phyloP scores from a whole-genome alignment of 441 rosid species.

The Metrosideros polymorpha region DNA sequence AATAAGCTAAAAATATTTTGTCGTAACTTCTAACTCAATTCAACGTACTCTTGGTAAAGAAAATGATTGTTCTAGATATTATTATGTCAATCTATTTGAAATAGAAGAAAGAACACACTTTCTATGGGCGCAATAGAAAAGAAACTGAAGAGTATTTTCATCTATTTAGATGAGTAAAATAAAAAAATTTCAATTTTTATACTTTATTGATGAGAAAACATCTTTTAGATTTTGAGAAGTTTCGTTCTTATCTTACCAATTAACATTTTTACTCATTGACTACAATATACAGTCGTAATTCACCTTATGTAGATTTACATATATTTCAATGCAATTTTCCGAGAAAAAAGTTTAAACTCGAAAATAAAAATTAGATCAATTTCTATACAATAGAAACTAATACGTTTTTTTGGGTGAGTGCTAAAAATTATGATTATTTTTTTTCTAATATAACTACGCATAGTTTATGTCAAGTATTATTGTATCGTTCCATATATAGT shows the following conservation, averaged over 20 bases:
- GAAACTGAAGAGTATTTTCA: background rate
- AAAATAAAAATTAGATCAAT: background rate
- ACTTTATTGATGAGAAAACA: background rate
- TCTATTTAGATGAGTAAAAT: background rate
- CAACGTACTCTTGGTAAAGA: background rate
- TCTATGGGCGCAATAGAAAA: background rate
- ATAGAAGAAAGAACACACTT: background rate
- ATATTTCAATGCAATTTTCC: background rate
- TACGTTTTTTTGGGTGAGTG: background rate
- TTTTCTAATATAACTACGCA: background rate
- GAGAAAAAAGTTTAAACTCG: background rate
- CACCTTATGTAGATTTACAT: background rate
- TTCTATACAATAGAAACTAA: background rate
- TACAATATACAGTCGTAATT: background rate
- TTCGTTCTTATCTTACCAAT: background rate
- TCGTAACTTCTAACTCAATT: background rate
- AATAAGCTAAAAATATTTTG: background rate
- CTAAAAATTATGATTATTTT: background rate
- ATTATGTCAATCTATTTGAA: background rate
- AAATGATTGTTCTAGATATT: background rate
- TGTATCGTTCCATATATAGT: background rate
- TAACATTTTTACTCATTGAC: accelerated
- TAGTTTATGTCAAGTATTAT: background rate
- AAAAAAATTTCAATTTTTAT: background rate
- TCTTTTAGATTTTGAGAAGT: background rate